These are phyloP conservation scores for Aspergillus alliaceus DNA, from an alignment of 2,329 filamentous ascomycete genomes.

Conservation along the genomic window DNA sequence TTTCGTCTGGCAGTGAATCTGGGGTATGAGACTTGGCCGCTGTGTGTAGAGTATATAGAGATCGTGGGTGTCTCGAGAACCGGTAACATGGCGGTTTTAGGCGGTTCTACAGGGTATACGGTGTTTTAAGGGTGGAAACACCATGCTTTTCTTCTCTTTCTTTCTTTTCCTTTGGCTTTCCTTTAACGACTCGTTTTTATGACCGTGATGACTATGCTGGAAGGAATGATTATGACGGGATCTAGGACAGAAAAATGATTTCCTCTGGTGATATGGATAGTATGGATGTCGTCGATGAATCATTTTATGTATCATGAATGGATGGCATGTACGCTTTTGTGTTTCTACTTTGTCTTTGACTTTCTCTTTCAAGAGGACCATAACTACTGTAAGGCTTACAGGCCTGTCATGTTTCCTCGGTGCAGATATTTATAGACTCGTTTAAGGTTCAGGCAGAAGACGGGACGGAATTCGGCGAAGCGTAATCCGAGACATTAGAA, in stretches of 20 bases:
- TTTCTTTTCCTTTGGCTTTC: not conserved
- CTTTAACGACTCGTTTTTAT: constrained; percentile 1
- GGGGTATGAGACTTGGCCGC: constrained; percentile 10
- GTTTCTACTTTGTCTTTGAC: not conserved
- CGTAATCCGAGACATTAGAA: not conserved
- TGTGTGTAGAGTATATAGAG: constrained; percentile 22
- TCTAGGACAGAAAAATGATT: not conserved
- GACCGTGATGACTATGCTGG: constrained; percentile 5
- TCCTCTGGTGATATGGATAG: not conserved
- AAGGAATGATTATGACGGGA: constrained; percentile 4
- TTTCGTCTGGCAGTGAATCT: not conserved
- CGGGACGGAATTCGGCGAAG: not conserved
- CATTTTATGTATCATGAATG: not conserved
- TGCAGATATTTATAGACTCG: not conserved
- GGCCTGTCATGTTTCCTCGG: not conserved
- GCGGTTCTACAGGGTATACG: not conserved
- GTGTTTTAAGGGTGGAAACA: constrained; percentile 11
- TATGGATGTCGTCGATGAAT: not conserved
- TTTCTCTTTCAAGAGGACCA: not conserved
- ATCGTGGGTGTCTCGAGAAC: not conserved
- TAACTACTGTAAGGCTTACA: too few relatives aligned
- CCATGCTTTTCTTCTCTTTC: not conserved
- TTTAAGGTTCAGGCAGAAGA: not conserved
- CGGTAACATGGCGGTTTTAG: not conserved
- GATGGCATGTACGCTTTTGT: not conserved